A percentile compares a stretch with the other conserved stretches of the same genome.
These are phyloP conservation scores for Debaryomycetaceae sp. DNA, from an alignment of 1,139 yeast genomes.

Conservation along the genomic window DNA sequence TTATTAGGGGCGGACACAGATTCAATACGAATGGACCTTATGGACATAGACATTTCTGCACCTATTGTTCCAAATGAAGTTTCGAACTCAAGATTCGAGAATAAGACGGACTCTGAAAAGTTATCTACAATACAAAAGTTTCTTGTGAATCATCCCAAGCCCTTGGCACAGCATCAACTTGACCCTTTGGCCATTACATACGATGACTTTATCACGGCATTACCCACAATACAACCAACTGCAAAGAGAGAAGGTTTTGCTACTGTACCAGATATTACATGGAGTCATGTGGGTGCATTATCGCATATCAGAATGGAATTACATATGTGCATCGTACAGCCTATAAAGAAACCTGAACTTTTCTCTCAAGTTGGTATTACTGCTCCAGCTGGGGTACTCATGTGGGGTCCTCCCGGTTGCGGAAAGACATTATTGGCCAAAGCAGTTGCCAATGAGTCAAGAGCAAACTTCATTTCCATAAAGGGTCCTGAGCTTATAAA, in stretches of 20 bases:
- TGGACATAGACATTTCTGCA: slow-evolving; percentile 41
- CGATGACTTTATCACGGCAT: slow-evolving; percentile 77
- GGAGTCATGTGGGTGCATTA: slow-evolving; percentile 94
- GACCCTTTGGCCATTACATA: slow-evolving; percentile 70
- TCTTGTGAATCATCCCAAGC: slow-evolving; percentile 70
- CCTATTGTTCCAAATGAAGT: slow-evolving; percentile 8
- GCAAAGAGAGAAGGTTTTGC: slow-evolving; percentile 99
- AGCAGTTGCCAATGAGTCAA: slow-evolving; percentile 95
- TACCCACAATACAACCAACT: slow-evolving; percentile 94
- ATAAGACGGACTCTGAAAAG: slow-evolving; percentile 35
- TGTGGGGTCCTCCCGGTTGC: slow-evolving; percentile 99
- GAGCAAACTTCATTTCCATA: slow-evolving; percentile 92
- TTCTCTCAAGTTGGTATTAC: slow-evolving; percentile 89
- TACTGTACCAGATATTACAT: slow-evolving; percentile 95
- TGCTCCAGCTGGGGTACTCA: slow-evolving; percentile 93
- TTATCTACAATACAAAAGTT: slow-evolving; percentile 73
- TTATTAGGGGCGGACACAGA: slow-evolving; percentile 9
- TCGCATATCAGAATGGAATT: slow-evolving; percentile 77
- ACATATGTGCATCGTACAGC: slow-evolving; percentile 97
- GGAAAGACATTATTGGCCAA: slow-evolving; percentile 95
- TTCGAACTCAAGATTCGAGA: slow-evolving; percentile 20
- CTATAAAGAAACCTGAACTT: slow-evolving; percentile 88
- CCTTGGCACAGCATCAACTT: slow-evolving; percentile 71
- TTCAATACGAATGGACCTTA: slow-evolving; percentile 17
- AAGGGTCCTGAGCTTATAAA: slow-evolving; percentile 93